phyloP scores from a whole-genome alignment of 2,329 filamentous ascomycete genomes.

The Colletotrichum lentis region DNA sequence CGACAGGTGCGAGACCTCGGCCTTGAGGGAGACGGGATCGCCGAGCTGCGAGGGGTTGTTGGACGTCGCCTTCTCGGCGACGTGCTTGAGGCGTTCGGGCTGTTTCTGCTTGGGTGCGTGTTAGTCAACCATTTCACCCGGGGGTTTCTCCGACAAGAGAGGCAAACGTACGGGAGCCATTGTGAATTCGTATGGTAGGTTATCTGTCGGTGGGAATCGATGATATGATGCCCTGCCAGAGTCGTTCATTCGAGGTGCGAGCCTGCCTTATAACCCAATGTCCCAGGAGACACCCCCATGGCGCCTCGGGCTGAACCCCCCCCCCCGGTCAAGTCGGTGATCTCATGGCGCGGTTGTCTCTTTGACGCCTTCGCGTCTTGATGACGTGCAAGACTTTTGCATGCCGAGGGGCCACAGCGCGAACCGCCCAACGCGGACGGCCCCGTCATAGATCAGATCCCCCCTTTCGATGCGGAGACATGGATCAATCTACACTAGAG shows the following conservation, averaged over 20 bases:
- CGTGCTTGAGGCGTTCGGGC: slow-evolving; percentile 36
- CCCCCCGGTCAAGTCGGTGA: not conserved
- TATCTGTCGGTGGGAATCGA: not conserved
- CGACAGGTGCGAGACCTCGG: slow-evolving; percentile 43
- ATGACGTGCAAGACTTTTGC: slow-evolving; percentile 38
- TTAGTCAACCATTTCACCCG: not conserved
- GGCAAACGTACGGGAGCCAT: slow-evolving; percentile 31
- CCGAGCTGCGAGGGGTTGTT: slow-evolving; percentile 50
- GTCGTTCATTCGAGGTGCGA: too few relatives aligned
- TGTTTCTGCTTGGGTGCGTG: slow-evolving; percentile 23
- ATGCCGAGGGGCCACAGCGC: slow-evolving; percentile 18
- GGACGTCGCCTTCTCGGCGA: slow-evolving; percentile 36
- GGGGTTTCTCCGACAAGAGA: not conserved
- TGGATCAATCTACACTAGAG: not conserved
- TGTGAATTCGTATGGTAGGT: not conserved
- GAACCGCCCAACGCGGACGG: not conserved
- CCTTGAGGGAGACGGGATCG: slow-evolving; percentile 52
- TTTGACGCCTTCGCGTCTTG: slow-evolving; percentile 33
- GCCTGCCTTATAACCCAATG: not conserved
- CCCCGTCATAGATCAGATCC: not conserved
- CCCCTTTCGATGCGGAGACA: not conserved
- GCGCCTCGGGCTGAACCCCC: too few relatives aligned
- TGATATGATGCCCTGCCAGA: too few relatives aligned
- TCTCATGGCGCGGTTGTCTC: slow-evolving; percentile 3
- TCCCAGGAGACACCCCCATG: not conserved